Percentiles rank a stretch among this genome's conserved stretches.
Conservation (phyloP, 164 flowering plant genomes). For the Piper longum region DNA sequence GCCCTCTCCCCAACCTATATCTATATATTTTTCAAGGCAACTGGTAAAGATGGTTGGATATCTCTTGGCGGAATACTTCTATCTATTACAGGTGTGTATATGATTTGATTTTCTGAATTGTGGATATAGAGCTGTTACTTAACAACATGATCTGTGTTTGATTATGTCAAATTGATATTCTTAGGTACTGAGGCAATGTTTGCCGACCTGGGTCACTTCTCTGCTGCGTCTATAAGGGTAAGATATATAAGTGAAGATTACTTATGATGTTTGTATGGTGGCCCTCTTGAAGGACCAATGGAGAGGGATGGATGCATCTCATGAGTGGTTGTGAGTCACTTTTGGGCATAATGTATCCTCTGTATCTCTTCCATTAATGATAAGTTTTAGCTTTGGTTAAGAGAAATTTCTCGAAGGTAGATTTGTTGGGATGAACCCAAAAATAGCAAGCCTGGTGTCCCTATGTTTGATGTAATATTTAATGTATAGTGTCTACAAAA, state of each 20-base stretch:
- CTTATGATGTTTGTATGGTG: not conserved
- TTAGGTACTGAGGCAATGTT: constrained; percentile 64
- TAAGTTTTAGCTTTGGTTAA: too few relatives aligned
- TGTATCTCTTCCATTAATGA: too few relatives aligned
- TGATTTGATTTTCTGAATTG: constrained; percentile 1
- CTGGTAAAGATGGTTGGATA: constrained; percentile 61
- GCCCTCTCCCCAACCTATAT: constrained; percentile 64
- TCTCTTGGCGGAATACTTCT: constrained; percentile 59
- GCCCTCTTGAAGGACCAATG: not conserved
- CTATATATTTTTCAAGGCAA: constrained; percentile 32
- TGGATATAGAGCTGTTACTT: not conserved
- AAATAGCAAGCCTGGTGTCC: too few relatives aligned
- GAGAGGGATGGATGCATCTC: too few relatives aligned
- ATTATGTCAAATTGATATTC: not conserved
- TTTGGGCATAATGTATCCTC: too few relatives aligned
- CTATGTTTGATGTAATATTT: too few relatives aligned
- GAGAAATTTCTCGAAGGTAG: too few relatives aligned
- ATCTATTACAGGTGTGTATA: constrained; percentile 38
- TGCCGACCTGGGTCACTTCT: constrained; percentile 50
- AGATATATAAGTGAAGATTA: constrained; percentile 1
- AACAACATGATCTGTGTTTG: not conserved
- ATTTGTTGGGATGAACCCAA: too few relatives aligned
- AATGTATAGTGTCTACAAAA: too few relatives aligned
- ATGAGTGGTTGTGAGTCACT: too few relatives aligned
- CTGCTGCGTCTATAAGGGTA: constrained; percentile 46